Base-by-base conservation (phyloP, 2,329 filamentous ascomycete genomes). In the Graphium sp. region DNA sequence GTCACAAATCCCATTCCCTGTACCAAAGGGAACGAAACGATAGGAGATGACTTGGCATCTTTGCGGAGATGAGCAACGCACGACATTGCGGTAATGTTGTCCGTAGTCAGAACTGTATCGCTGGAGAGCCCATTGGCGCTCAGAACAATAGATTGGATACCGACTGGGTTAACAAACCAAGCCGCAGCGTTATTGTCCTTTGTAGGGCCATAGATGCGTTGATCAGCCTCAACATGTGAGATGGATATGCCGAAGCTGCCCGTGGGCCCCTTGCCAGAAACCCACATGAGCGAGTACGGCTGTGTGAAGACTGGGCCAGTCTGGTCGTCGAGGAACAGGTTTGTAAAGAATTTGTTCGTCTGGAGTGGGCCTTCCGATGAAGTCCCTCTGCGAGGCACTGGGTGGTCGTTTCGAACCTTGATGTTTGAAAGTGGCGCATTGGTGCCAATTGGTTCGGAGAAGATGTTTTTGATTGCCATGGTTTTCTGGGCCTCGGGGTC, bases 1-100 rank as follows among this genome's bases (percentile, higher is more conserved):
- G 85, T 94, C 12, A 93, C 60, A 41, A 84, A 92, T 0, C 71
- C 76, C 72, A 91, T 89, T 8, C 89, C 89, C 45, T 95, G 87
- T 0, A 92, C 72, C 6, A 94, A 46, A 0, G 85, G 84, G 37
- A 92, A 83, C 0, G 69, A 75, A 13, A 95, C 63, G 2, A 65
- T 58, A 1, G 76, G 66, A 2, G 58, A 47, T 6, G 63, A 60
- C 3, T 56, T 56, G n/a, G 49, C 44, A 14, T 59, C 54, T 3
- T 62, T 59, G 28, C 56, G 63, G 18, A 95, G 57, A 24, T 79
- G 75, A 25, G 83, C 70, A 36, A 82, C 72, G 10, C 54, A 65
- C 20, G 58, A 79, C 43, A 58, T 75, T 29, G 59, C 68, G 32
- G 58, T 74, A 37, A 64, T 48, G 39, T 51, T 56, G 46, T 67